A percentile compares a stretch with the other conserved stretches of the same genome.
Conservation (phyloP, 1,139 yeast species). For the Protomyces inouyei region DNA sequence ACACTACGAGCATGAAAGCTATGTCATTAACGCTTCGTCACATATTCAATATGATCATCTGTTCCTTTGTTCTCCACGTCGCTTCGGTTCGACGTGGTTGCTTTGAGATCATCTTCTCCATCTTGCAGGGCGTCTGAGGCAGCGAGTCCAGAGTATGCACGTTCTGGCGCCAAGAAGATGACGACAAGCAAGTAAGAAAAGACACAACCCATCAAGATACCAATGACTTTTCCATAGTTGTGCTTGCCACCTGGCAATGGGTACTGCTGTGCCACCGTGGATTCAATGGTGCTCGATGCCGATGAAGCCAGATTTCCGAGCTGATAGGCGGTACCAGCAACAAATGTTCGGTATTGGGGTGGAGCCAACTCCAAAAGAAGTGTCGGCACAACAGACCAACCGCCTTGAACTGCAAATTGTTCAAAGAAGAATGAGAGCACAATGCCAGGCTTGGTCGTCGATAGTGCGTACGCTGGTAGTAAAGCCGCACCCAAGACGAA, state of each 20-base stretch:
- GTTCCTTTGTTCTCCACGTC: not conserved
- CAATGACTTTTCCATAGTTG: constrained; percentile 66
- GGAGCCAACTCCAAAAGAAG: constrained; percentile 68
- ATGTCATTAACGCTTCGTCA: not conserved
- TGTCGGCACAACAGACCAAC: constrained; percentile 82
- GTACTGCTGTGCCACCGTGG: constrained; percentile 56
- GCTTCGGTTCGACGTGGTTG: not conserved
- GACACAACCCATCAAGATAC: constrained; percentile 75
- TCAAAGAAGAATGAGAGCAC: constrained; percentile 63
- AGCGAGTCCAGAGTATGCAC: constrained; percentile 8
- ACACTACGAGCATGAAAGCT: too few species aligned
- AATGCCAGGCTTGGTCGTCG: constrained; percentile 52
- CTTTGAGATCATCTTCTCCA: not conserved
- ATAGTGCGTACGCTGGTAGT: constrained; percentile 70
- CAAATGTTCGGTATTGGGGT: constrained; percentile 68
- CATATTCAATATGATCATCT: not conserved
- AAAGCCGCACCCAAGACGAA: constrained; percentile 64
- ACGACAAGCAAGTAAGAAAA: constrained; percentile 58
- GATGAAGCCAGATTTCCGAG: constrained; percentile 79
- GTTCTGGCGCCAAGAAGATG: constrained; percentile 67
- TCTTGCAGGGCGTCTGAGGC: constrained; percentile 2
- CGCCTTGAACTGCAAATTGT: constrained; percentile 79
- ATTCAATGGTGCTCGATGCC: constrained; percentile 77
- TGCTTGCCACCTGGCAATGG: constrained; percentile 21
- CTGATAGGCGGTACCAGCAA: constrained; percentile 70